phyloP scores from a whole-genome alignment of 148 eudicot species.

The Rhododendron kiyosumense region DNA sequence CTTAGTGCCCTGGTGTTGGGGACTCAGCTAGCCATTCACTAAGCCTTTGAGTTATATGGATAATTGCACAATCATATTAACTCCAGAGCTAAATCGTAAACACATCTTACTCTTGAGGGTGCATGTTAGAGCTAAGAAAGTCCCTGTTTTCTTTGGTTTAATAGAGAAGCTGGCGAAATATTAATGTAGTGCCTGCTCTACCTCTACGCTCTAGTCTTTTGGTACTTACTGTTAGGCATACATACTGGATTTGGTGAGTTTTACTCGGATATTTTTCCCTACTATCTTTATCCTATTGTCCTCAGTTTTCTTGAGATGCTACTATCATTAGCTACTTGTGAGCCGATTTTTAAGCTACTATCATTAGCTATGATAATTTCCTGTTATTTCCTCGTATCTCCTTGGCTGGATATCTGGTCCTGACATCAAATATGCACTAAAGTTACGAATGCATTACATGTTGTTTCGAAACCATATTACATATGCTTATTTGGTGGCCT shows the following conservation, averaged over 20 bases:
- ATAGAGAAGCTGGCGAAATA: background rate
- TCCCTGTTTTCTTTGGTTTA: background rate
- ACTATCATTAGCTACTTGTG: background rate
- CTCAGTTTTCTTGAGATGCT: background rate
- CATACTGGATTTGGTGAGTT: background rate
- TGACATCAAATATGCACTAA: background rate
- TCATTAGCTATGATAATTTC: background rate
- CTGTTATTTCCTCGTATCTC: background rate
- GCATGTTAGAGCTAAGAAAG: conserved; percentile 2
- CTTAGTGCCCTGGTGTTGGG: background rate
- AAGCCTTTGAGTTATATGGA: background rate
- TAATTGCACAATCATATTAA: background rate
- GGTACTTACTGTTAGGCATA: background rate
- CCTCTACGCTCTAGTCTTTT: background rate
- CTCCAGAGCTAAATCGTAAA: background rate
- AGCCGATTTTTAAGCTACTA: background rate
- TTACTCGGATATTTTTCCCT: background rate
- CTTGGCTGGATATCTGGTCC: background rate
- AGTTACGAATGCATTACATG: background rate
- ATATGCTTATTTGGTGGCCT: background rate
- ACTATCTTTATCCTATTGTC: background rate
- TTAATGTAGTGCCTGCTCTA: background rate
- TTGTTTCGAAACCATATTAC: background rate
- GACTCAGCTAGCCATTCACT: background rate
- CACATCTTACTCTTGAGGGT: background rate